Evolutionary conservation across 176 grass and related monocot species (phyloP).

Genomic region (Phyllostachys edulis): DNA sequence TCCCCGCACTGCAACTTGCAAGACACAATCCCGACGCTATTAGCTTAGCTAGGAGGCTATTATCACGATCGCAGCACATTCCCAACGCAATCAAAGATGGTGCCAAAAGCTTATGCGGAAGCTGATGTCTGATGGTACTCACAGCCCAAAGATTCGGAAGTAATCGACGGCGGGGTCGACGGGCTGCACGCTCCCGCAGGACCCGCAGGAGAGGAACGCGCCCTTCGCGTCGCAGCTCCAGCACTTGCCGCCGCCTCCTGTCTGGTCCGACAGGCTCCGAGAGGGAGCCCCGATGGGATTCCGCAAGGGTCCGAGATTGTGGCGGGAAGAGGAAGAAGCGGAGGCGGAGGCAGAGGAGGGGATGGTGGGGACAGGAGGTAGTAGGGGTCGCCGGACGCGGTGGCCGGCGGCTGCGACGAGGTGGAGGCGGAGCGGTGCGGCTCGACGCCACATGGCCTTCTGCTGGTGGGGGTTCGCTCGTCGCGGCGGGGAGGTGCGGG

Average conservation of each 20-base stretch:
- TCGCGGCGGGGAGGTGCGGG: background rate
- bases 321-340: background rate
- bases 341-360: background rate
- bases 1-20: background rate
- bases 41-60: background rate
- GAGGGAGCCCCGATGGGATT: constrained; percentile 4
- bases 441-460: constrained; percentile 39
- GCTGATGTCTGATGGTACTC: constrained; percentile 30
- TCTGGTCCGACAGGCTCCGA: constrained; percentile 25
- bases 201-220: constrained; percentile 75
- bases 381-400: background rate
- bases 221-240: constrained; percentile 69
- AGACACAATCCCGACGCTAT: background rate
- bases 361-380: background rate
- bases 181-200: constrained; percentile 80
- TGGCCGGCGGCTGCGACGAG: background rate
- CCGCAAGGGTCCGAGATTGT: background rate
- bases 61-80: background rate
- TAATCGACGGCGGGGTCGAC: constrained; percentile 66
- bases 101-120: background rate
- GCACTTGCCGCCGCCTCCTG: constrained; percentile 29
- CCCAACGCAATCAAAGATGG: background rate
- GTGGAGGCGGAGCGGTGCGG: constrained; percentile 17
- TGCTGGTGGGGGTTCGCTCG: background rate
- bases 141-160: constrained; percentile 90